Conservation (phyloP, 129 eudicot genomes). For the Chrysanthemum lavandulifolium region DNA sequence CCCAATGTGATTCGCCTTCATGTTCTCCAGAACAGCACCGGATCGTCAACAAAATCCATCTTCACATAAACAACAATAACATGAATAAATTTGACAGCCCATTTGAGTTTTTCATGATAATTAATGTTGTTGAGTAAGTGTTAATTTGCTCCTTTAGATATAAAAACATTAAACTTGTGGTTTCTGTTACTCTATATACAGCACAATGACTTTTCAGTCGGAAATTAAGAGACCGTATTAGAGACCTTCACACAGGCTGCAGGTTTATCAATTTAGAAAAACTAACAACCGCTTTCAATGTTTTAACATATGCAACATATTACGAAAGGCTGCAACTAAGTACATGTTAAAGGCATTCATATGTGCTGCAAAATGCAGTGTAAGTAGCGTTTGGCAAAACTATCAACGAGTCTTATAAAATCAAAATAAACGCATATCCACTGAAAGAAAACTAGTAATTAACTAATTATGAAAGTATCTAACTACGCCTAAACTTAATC, state of each 20-base stretch:
- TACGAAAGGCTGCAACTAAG: background rate
- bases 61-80: conserved; percentile 36
- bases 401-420: too few relatives aligned
- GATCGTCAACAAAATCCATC: conserved; percentile 94
- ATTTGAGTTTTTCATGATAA: background rate
- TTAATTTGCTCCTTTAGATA: background rate
- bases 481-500: too few relatives aligned
- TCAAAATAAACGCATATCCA: too few relatives aligned
- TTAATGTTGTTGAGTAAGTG: background rate
- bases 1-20: conserved; percentile 75
- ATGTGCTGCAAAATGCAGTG: too few relatives aligned
- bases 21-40: conserved; percentile 60
- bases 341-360: too few relatives aligned
- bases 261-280: too few relatives aligned
- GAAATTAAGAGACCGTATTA: background rate
- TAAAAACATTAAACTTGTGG: conserved; percentile 1
- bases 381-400: background rate
- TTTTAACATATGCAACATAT: too few relatives aligned
- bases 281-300: too few relatives aligned
- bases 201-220: background rate
- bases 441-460: too few relatives aligned
- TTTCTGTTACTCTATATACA: background rate
- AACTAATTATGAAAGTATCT: too few relatives aligned
- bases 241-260: background rate
- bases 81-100: conserved; percentile 6